Evolutionary conservation across 2,329 filamentous ascomycete species (phyloP), one percentile per base, ranked within the genome.

Genomic region (Chaetoscypha palmicola): DNA sequence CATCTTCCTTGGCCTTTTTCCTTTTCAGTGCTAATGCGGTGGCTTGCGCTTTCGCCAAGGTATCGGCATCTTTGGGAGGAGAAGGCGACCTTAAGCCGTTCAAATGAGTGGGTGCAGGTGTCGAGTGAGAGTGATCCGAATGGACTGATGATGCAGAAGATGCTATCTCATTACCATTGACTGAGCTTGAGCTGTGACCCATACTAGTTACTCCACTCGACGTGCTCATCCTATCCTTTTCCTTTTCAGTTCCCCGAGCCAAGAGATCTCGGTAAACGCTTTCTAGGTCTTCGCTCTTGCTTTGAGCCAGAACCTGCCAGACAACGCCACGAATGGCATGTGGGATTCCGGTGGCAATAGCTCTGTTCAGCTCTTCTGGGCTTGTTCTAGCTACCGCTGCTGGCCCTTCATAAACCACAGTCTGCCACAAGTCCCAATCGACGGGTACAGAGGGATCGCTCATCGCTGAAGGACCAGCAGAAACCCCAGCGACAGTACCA

Each of bases 361-460:
- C 90, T 53, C 76, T 79, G 60, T 91, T 95, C 45, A 98, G 70
- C 62, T 96, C 90, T 57, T 94, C 87, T 0, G 91, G 76, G 59
- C 89, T 95, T 3, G 88, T 89, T 47, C 87, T 80, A 9, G 87
- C 85, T 38, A 97, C 85, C 8, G 88, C 91, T 21, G 87, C 80
- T 12, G 90, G 89, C 0, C 92, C 92, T 67, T 96, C 87, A 54
- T 96, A 94, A 24, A 98, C 92, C 3, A 98, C 84, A 19, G 85
- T 80, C 62, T 98, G 91, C 92, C 92, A 98, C 30, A 98, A 69
- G 64, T 98, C 92, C 92, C 92, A 98, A 61, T 98, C 89, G n/a
- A 98, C 92, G 19, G 86, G 82, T 12, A 73, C 71, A 20, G 69
- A 66, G 23, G 72, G 68, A 58, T 90, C 86, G 11, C 69, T 67